Conservation (phyloP, 768 basidiomycete species). For the Agaricus subrufescens region DNA sequence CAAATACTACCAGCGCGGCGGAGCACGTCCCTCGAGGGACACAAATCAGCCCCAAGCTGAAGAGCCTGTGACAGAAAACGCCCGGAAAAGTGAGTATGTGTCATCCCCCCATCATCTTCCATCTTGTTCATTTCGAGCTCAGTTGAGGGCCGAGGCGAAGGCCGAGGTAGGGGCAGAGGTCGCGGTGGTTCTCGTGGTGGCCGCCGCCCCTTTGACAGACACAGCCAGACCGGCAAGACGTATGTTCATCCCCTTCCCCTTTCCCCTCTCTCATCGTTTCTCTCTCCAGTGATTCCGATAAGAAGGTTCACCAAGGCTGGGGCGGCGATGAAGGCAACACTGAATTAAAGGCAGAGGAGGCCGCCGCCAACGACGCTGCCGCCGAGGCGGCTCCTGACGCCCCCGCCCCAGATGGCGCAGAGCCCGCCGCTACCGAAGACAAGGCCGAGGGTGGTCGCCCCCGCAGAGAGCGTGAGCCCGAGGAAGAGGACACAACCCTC, state of each 20-base stretch:
- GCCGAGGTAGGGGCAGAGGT: slow-evolving; percentile 46
- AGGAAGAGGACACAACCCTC: slow-evolving; percentile 91
- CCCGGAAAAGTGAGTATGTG: slow-evolving; percentile 31
- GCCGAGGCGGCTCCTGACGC: slow-evolving; percentile 42
- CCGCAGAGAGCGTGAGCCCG: slow-evolving; percentile 56
- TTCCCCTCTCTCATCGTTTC: slow-evolving; percentile 11
- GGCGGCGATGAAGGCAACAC: slow-evolving; percentile 85
- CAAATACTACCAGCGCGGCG: slow-evolving; percentile 61
- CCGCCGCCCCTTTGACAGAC: slow-evolving; percentile 80
- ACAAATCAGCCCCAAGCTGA: slow-evolving; percentile 22
- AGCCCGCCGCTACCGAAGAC: slow-evolving; percentile 32
- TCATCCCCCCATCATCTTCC: background rate
- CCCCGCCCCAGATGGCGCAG: slow-evolving; percentile 23
- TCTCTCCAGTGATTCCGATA: slow-evolving; percentile 79
- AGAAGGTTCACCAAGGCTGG: slow-evolving; percentile 94
- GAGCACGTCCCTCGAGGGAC: slow-evolving; percentile 31
- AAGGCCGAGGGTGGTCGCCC: slow-evolving; percentile 29
- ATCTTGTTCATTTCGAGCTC: background rate
- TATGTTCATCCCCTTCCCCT: slow-evolving; percentile 30
- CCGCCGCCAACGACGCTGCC: slow-evolving; percentile 66
- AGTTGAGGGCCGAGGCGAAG: slow-evolving; percentile 30
- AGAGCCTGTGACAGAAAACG: slow-evolving; percentile 23
- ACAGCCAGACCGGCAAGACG: slow-evolving; percentile 83
- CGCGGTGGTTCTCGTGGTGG: slow-evolving; percentile 52
- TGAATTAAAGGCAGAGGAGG: slow-evolving; percentile 79